Conservation (phyloP, 108 stramenopile species). For the Parietichytrium sp. region DNA sequence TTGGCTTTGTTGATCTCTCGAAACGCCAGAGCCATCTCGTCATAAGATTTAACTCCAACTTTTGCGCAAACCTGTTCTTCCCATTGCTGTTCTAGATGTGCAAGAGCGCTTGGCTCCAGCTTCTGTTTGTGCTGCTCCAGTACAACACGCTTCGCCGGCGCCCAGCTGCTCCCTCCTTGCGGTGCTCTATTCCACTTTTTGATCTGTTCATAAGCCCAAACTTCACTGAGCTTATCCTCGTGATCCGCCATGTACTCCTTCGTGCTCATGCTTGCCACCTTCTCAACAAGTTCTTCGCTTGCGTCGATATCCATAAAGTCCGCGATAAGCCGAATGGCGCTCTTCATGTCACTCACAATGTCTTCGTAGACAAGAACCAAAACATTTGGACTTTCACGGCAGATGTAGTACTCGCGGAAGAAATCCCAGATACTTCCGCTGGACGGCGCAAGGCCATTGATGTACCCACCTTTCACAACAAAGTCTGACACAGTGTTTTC, state of each 20-base stretch:
- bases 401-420: background rate
- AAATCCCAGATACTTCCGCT: background rate
- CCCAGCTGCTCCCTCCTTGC: too few species aligned
- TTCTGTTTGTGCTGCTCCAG: too few species aligned
- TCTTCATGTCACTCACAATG: background rate
- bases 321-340: background rate
- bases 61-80: too few species aligned
- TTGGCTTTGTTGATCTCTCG: too few species aligned
- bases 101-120: too few species aligned
- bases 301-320: constrained; percentile 16
- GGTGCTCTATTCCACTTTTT: background rate
- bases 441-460: too few species aligned
- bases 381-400: background rate
- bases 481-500: background rate
- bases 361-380: constrained; percentile 1
- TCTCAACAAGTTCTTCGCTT: background rate
- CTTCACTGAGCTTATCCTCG: background rate
- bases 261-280: background rate
- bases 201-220: constrained; percentile 9
- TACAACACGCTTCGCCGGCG: too few species aligned
- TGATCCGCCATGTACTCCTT: background rate
- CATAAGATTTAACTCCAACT: too few species aligned
- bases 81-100: too few species aligned
- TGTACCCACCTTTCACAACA: background rate
- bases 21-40: too few species aligned